phyloP scores from a whole-genome alignment of 805 yeast genomes.

The Wickerhamiella sergipiensis region DNA sequence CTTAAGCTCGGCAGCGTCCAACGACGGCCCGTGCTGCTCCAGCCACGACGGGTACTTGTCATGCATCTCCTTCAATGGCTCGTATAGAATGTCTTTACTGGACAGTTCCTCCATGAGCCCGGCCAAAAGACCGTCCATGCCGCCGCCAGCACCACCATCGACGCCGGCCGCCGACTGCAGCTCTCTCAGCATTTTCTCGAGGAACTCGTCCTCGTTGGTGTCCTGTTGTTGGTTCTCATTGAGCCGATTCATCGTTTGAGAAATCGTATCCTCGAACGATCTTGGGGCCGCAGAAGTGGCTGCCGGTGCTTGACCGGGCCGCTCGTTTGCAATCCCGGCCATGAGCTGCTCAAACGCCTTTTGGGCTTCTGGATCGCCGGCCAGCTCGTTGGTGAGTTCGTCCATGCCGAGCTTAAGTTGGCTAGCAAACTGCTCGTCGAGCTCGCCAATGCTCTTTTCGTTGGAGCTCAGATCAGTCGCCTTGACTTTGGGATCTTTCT shows the following conservation, averaged over 20 bases:
- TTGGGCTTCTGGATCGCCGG: slow-evolving; percentile 40
- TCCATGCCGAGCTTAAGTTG: slow-evolving; percentile 28
- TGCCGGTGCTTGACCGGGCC: background rate
- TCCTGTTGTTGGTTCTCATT: slow-evolving; percentile 54
- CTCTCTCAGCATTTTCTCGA: slow-evolving; percentile 54
- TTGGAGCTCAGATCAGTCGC: too few species aligned
- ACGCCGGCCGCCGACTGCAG: slow-evolving; percentile 27
- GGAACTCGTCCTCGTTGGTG: slow-evolving; percentile 45
- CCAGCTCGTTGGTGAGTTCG: slow-evolving; percentile 35
- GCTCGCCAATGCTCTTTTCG: slow-evolving; percentile 19
- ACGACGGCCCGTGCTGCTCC: slow-evolving; percentile 31
- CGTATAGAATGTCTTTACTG: slow-evolving; percentile 73
- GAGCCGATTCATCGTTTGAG: slow-evolving; percentile 66
- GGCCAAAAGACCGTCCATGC: slow-evolving; percentile 46
- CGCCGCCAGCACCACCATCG: slow-evolving; percentile 29
- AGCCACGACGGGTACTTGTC: slow-evolving; percentile 63
- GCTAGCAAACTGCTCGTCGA: slow-evolving; percentile 27
- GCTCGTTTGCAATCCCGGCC: slow-evolving; percentile 17
- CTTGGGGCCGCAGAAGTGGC: slow-evolving; percentile 1
- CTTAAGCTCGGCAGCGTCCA: slow-evolving; percentile 34
- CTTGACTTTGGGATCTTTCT: background rate
- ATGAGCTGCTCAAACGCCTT: slow-evolving; percentile 35
- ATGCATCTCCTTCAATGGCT: slow-evolving; percentile 72
- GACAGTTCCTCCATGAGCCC: slow-evolving; percentile 74
- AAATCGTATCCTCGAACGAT: slow-evolving; percentile 56